phyloP scores from a whole-genome alignment of 1,284 basidiomycete genomes.

The Cutaneotrichosporon spelunceum region DNA sequence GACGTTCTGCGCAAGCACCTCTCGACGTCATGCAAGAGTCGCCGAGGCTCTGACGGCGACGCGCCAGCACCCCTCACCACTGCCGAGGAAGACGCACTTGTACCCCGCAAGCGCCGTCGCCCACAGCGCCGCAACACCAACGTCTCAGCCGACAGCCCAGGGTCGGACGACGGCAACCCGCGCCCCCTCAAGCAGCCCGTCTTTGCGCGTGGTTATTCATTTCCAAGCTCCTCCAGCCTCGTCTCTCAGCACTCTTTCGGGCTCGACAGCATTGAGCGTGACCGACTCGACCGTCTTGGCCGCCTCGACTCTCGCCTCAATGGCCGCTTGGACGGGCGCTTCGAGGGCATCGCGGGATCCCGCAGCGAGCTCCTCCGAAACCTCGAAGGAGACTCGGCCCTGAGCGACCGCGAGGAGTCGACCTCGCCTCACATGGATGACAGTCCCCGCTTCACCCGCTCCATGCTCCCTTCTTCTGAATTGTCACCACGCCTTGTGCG shows the following conservation, averaged over 20 bases:
- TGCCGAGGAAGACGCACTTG: conserved; percentile 25
- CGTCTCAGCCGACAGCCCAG: neutral
- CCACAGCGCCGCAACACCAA: conserved; percentile 19
- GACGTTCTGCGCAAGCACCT: conserved; percentile 29
- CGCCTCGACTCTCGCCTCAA: conserved; percentile 8
- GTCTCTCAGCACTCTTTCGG: neutral
- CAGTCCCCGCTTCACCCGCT: neutral
- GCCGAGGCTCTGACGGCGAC: conserved; percentile 24
- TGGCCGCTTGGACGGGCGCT: neutral
- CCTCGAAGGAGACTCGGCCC: conserved; percentile 1
- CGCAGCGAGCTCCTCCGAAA: conserved; percentile 5
- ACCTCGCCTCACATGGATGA: conserved; percentile 1
- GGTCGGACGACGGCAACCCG: conserved; percentile 6
- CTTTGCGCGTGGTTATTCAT: conserved; percentile 2
- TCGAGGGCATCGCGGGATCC: neutral
- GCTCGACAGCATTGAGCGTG: neutral
- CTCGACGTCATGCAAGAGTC: conserved; percentile 25
- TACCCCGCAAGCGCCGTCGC: conserved; percentile 24
- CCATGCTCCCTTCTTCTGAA: conserved; percentile 1
- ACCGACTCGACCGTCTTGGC: conserved; percentile 9
- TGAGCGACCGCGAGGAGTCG: conserved; percentile 2
- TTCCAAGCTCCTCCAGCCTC: neutral
- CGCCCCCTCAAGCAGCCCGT: conserved; percentile 4
- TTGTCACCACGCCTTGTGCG: conserved; percentile 2
- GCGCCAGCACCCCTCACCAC: conserved; percentile 19